These are phyloP conservation scores for Rhizoclosmatium hyalinum DNA, from an alignment of 371 early-diverging fungal species.

Conservation along the genomic window DNA sequence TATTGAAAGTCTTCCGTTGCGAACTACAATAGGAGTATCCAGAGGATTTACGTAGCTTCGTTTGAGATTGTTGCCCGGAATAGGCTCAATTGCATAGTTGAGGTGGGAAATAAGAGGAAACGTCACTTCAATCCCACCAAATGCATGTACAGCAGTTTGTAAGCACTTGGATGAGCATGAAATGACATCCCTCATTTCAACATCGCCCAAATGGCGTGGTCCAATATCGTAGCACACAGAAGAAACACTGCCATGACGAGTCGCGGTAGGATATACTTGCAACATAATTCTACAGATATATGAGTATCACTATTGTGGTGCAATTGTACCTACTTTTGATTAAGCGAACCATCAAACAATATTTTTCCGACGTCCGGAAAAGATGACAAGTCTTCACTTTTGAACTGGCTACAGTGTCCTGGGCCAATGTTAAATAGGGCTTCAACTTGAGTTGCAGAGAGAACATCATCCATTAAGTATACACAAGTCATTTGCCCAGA, in stretches of 20 bases:
- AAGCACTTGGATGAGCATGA: conserved; percentile 57
- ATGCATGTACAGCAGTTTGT: conserved; percentile 54
- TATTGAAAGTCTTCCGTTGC: conserved; percentile 32
- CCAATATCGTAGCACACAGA: conserved; percentile 45
- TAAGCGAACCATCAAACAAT: conserved; percentile 36
- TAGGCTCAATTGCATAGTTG: conserved; percentile 41
- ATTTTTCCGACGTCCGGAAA: conserved; percentile 37
- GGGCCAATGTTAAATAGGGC: conserved; percentile 40
- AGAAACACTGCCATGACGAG: conserved; percentile 1
- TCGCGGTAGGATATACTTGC: conserved; percentile 49
- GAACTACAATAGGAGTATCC: conserved; percentile 20
- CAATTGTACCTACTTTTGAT: conserved; percentile 8
- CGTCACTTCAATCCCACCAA: conserved; percentile 60
- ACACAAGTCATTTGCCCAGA: conserved; percentile 47
- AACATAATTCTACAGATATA: conserved; percentile 37
- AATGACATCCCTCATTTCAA: conserved; percentile 39
- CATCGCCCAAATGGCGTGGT: conserved; percentile 26
- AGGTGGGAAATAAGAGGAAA: conserved; percentile 56
- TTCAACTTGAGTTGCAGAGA: conserved; percentile 28
- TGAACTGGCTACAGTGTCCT: conserved; percentile 45
- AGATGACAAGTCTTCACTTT: conserved; percentile 35
- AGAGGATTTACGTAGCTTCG: background rate
- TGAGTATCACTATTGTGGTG: background rate
- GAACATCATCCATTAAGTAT: conserved; percentile 47
- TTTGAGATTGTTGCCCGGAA: conserved; percentile 1